A percentile compares a stretch with the other conserved stretches of the same genome.
These are phyloP conservation scores for Gelatoporia subvermispora DNA, from an alignment of 768 basidiomycete genomes.

Conservation along the genomic window DNA sequence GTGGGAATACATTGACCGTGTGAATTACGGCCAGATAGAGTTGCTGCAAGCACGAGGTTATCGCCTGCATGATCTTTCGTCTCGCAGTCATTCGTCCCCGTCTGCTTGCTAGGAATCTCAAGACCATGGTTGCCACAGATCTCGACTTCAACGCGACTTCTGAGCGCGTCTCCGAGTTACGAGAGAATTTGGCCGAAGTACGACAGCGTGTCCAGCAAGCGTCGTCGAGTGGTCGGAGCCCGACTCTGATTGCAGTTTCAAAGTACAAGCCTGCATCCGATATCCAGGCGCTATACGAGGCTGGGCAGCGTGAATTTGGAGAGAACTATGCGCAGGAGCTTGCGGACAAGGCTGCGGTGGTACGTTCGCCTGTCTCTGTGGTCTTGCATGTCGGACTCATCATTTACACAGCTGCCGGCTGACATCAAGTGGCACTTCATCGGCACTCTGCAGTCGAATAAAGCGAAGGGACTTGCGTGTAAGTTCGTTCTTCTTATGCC, in stretches of 20 bases:
- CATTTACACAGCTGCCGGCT: conserved; percentile 58
- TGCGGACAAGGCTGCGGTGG: conserved; percentile 66
- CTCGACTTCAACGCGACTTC: conserved; percentile 1
- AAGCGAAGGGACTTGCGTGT: conserved; percentile 87
- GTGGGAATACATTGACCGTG: not conserved
- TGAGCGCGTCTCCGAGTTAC: conserved; percentile 39
- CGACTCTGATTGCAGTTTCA: conserved; percentile 80
- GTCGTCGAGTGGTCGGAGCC: conserved; percentile 21
- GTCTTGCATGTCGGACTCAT: not conserved
- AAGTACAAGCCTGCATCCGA: conserved; percentile 91
- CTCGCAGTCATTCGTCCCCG: not conserved
- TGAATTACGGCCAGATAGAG: too few relatives aligned
- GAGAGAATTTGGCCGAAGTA: conserved; percentile 49
- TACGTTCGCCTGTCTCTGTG: conserved; percentile 6
- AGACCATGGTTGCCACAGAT: not conserved
- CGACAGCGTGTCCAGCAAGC: conserved; percentile 40
- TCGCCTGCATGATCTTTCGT: not conserved
- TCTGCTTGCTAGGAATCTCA: not conserved
- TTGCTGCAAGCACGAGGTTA: too few relatives aligned
- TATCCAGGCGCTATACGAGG: conserved; percentile 75
- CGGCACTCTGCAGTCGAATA: conserved; percentile 90
- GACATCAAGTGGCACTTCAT: conserved; percentile 98
- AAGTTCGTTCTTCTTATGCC: conserved; percentile 10
- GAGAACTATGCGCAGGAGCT: conserved; percentile 97
- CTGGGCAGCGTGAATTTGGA: conserved; percentile 87